phyloP scores from a whole-genome alignment of 2,329 filamentous ascomycete species.

The Ascochyta lentis region DNA sequence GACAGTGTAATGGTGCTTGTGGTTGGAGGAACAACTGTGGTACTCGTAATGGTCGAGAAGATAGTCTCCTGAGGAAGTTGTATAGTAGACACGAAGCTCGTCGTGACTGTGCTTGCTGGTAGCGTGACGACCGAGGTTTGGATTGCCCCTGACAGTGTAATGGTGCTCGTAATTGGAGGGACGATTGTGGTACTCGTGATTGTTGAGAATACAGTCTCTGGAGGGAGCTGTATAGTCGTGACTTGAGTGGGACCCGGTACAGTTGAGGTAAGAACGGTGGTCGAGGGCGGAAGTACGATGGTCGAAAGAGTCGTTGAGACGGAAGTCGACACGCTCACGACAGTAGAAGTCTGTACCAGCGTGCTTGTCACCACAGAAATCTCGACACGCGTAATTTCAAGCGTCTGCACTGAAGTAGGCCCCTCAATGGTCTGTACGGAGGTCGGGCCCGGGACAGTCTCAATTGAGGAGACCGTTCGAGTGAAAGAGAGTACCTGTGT shows the following conservation, averaged over 20 bases:
- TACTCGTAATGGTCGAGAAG: constrained; percentile 7
- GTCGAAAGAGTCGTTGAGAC: constrained; percentile 7
- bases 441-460: neutral
- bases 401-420: constrained; percentile 2
- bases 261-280: constrained; percentile 26
- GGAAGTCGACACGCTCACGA: neutral
- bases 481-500: neutral
- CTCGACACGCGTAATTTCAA: constrained; percentile 6
- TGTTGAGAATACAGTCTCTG: constrained; percentile 4
- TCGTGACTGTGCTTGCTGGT: constrained; percentile 30
- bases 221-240: constrained; percentile 23
- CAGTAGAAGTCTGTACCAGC: neutral
- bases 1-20: constrained; percentile 22
- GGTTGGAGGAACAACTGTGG: neutral
- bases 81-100: constrained; percentile 33
- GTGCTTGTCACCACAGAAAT: constrained; percentile 15
- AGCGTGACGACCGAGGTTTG: constrained; percentile 27
- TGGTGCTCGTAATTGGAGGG: constrained; percentile 6
- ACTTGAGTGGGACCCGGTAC: constrained; percentile 20
- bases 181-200: constrained; percentile 1
- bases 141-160: constrained; percentile 25
- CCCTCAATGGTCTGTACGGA: constrained; percentile 1
- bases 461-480: neutral
- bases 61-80: constrained; percentile 16
- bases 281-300: constrained; percentile 13